Conservation (phyloP, 108 stramenopile species). For the Cylindrotheca closterium region DNA sequence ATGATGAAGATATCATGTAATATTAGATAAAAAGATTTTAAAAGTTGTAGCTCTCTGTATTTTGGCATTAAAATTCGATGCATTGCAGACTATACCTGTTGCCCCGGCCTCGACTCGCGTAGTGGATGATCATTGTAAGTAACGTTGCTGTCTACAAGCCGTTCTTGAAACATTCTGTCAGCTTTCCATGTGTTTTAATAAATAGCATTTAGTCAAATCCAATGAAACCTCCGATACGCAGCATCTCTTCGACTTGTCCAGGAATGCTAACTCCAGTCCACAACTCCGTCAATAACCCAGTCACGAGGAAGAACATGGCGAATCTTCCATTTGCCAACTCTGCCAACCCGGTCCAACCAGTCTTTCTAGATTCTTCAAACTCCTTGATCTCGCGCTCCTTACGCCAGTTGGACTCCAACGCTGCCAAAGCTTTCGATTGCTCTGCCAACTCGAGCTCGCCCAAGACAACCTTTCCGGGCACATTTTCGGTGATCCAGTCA, state of each 20-base stretch:
- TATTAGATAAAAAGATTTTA: background rate
- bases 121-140: too few relatives aligned
- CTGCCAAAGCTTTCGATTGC: constrained; percentile 67
- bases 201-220: constrained; percentile 62
- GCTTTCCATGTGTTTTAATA: too few relatives aligned
- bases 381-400: constrained; percentile 58
- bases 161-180: too few relatives aligned
- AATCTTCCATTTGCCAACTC: constrained; percentile 85
- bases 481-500: constrained; percentile 83
- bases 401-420: constrained; percentile 75
- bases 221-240: constrained; percentile 86
- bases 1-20: constrained; percentile 37
- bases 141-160: too few relatives aligned
- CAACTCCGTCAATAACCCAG: constrained; percentile 89
- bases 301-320: constrained; percentile 93
- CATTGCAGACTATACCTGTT: background rate
- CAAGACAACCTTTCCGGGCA: constrained; percentile 86
- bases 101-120: too few relatives aligned
- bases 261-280: constrained; percentile 91
- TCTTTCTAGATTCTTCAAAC: constrained; percentile 63
- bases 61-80: background rate
- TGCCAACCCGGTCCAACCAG: constrained; percentile 76
- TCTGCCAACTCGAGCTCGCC: constrained; percentile 77
- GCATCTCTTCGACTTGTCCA: constrained; percentile 92
- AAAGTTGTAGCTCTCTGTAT: background rate